A percentile compares a stretch with the other conserved stretches of the same genome.
Conservation (phyloP, 148 eudicot genomes). For the Rhododendron henanense region DNA sequence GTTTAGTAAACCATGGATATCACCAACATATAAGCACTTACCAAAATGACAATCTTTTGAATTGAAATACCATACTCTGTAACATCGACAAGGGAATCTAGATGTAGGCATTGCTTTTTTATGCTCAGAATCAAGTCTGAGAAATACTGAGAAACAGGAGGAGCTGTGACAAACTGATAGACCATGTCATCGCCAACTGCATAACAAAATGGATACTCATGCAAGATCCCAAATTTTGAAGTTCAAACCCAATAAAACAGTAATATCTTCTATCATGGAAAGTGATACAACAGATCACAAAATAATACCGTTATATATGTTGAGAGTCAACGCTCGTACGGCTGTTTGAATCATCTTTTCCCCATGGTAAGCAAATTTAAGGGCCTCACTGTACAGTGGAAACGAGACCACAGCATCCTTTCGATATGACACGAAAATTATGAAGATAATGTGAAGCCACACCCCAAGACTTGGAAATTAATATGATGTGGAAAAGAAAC, state of each 20-base stretch:
- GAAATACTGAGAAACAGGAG: slow-evolving; percentile 48
- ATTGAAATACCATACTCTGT: slow-evolving; percentile 23
- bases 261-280: background rate
- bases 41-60: slow-evolving; percentile 4
- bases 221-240: slow-evolving; percentile 23
- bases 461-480: background rate
- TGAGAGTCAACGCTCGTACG: slow-evolving; percentile 43
- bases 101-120: slow-evolving; percentile 34
- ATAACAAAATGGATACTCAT: slow-evolving; percentile 25
- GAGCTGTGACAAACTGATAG: slow-evolving; percentile 33
- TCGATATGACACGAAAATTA: background rate
- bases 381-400: slow-evolving; percentile 48
- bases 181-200: slow-evolving; percentile 61
- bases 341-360: slow-evolving; percentile 59
- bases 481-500: background rate
- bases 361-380: slow-evolving; percentile 47
- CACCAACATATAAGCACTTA: background rate
- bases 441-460: background rate
- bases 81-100: slow-evolving; percentile 27
- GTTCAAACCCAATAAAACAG: background rate
- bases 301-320: slow-evolving; percentile 41
- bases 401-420: slow-evolving; percentile 45
- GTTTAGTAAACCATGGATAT: slow-evolving; percentile 2
- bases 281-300: background rate
- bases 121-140: slow-evolving; percentile 41